These are phyloP conservation scores for Physaria fendleri DNA, from an alignment of 345 rosid species.

Conservation along the genomic window DNA sequence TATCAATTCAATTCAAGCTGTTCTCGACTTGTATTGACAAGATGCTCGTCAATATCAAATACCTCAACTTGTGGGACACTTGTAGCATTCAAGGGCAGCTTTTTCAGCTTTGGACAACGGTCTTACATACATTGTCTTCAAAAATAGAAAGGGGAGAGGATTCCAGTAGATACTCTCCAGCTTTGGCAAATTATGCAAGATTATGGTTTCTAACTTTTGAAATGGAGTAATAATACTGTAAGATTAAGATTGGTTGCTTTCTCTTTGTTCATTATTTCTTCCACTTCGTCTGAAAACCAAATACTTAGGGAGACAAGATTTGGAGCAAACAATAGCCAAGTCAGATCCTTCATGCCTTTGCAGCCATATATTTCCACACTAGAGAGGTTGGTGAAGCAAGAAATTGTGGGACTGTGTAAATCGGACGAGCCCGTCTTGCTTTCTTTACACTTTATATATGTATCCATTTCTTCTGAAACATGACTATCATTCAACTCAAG, in stretches of 20 bases:
- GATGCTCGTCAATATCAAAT: fast-evolving
- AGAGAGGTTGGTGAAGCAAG: too few relatives aligned
- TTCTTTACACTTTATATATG: too few relatives aligned
- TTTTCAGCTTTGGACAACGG: slow-evolving; percentile 1
- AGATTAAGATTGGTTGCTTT: not conserved
- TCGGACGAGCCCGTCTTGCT: too few relatives aligned
- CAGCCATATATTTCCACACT: too few relatives aligned
- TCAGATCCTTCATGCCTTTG: too few relatives aligned
- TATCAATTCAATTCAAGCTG: not conserved
- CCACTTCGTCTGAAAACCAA: fast-evolving
- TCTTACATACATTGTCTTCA: fast-evolving
- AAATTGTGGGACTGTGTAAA: too few relatives aligned
- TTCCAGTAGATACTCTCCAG: slow-evolving; percentile 13
- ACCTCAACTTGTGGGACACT: not conserved
- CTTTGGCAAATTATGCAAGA: fast-evolving
- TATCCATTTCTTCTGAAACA: too few relatives aligned
- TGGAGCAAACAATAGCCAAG: not conserved
- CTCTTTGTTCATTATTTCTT: not conserved
- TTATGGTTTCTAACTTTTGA: fast-evolving
- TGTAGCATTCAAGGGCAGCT: slow-evolving; percentile 6
- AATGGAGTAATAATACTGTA: not conserved
- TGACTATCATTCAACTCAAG: too few relatives aligned
- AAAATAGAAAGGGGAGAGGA: not conserved
- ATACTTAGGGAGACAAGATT: fast-evolving
- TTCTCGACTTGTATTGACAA: too few relatives aligned